Evolutionary conservation across 2,329 filamentous ascomycete species (phyloP).

Genomic region (Diaporthe nobilis): DNA sequence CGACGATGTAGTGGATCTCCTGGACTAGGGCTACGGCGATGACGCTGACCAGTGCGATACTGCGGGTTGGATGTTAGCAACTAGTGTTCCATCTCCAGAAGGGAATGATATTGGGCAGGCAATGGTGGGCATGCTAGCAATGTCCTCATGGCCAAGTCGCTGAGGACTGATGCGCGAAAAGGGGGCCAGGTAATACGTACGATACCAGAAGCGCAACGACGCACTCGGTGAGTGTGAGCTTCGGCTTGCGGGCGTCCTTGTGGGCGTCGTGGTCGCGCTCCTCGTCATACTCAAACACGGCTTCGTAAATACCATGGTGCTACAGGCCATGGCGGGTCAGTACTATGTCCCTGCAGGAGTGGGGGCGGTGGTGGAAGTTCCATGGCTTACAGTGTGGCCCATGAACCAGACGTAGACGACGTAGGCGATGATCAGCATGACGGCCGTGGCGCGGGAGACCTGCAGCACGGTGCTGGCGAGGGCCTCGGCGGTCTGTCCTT

Average conservation of each 20-base stretch:
- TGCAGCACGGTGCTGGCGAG: slow-evolving; percentile 61
- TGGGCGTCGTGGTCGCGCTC: slow-evolving; percentile 57
- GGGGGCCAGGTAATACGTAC: background rate
- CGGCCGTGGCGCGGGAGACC: slow-evolving; percentile 71
- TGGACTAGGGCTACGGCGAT: slow-evolving; percentile 71
- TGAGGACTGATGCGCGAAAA: background rate
- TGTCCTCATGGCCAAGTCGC: background rate
- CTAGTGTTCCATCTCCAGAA: no score
- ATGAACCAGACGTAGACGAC: slow-evolving; percentile 70
- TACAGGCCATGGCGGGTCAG: background rate
- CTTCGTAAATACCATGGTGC: slow-evolving; percentile 72
- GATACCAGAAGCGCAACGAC: slow-evolving; percentile 67
- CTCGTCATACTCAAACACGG: slow-evolving; percentile 69
- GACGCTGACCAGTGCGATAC: slow-evolving; percentile 35
- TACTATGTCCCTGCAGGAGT: background rate
- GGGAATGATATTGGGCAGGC: background rate
- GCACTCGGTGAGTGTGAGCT: slow-evolving; percentile 73
- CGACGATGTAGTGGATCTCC: slow-evolving; percentile 64
- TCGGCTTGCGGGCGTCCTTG: slow-evolving; percentile 64
- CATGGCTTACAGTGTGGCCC: slow-evolving; percentile 57
- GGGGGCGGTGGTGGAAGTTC: no score
- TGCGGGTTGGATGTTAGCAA: background rate
- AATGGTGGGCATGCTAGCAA: background rate
- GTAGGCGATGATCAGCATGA: slow-evolving; percentile 72
- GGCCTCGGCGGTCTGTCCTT: slow-evolving; percentile 29